A percentile compares a stretch with the other conserved stretches of the same genome.
Evolutionary conservation across 2,329 filamentous ascomycete species (phyloP).

Genomic region (Amauroascus verrucosus): DNA sequence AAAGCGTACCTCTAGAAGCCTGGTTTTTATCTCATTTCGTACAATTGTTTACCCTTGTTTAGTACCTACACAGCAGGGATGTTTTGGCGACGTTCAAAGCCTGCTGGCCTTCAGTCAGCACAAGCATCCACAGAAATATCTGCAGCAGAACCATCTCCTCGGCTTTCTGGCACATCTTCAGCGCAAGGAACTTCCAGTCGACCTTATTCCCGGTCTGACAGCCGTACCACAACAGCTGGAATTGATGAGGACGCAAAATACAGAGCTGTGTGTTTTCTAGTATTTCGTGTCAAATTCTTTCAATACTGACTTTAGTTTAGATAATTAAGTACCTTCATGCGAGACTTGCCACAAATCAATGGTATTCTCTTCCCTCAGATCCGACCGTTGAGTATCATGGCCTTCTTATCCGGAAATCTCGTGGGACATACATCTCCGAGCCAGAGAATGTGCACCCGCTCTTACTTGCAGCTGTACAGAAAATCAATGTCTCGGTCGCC

Average conservation of each 20-base stretch:
- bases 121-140: conserved; percentile 6
- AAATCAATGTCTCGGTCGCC: conserved; percentile 39
- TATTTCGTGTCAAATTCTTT: neutral
- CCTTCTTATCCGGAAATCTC: conserved; percentile 32
- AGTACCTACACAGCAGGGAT: conserved; percentile 13
- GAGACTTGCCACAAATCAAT: conserved; percentile 22
- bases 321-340: conserved; percentile 25
- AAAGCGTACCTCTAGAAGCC: neutral
- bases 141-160: conserved; percentile 16
- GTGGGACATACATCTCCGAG: conserved; percentile 35
- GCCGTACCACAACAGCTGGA: conserved; percentile 13
- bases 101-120: neutral
- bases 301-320: conserved; percentile 14
- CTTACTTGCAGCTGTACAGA: conserved; percentile 36
- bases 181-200: conserved; percentile 8
- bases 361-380: conserved; percentile 18
- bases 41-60: conserved; percentile 2
- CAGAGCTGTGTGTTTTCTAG: conserved; percentile 18
- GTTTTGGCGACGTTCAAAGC: conserved; percentile 14
- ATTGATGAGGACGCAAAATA: conserved; percentile 23
- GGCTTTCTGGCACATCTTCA: conserved; percentile 12
- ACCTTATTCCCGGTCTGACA: conserved; percentile 14
- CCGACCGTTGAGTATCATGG: conserved; percentile 21
- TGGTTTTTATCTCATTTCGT: neutral
- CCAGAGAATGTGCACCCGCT: conserved; percentile 32